phyloP scores from a whole-genome alignment of 495 filamentous ascomycete species.

The Penicillium coffeae region DNA sequence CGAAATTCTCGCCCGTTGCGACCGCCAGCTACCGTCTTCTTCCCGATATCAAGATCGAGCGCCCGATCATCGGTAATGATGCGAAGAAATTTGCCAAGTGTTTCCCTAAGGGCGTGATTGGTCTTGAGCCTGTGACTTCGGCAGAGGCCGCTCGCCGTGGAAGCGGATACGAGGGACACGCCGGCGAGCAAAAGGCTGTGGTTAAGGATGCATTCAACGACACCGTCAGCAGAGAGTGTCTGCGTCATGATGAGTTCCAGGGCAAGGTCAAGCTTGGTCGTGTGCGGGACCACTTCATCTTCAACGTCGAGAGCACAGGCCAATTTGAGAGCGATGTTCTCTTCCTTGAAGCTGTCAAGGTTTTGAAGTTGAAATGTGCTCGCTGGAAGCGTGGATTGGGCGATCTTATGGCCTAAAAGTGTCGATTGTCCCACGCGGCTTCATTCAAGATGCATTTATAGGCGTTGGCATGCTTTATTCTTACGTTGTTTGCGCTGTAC shows the following conservation, averaged over 20 bases:
- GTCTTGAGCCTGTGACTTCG: slow-evolving; percentile 63
- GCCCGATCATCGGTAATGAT: slow-evolving; percentile 79
- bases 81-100: slow-evolving; percentile 87
- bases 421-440: slow-evolving; percentile 7
- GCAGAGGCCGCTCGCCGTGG: slow-evolving; percentile 58
- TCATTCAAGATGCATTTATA: slow-evolving; percentile 41
- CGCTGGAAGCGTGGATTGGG: slow-evolving; percentile 59
- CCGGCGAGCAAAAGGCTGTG: slow-evolving; percentile 76
- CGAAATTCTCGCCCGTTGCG: slow-evolving; percentile 96
- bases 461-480: slow-evolving; percentile 42
- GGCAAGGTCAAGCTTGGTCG: slow-evolving; percentile 92
- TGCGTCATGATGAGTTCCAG: slow-evolving; percentile 90
- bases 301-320: slow-evolving; percentile 87
- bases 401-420: slow-evolving; percentile 47
- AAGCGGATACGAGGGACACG: slow-evolving; percentile 67
- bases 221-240: slow-evolving; percentile 87
- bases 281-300: slow-evolving; percentile 94
- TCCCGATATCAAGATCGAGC: slow-evolving; percentile 75
- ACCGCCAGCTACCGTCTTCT: slow-evolving; percentile 89
- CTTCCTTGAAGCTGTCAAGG: slow-evolving; percentile 81
- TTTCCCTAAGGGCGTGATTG: slow-evolving; percentile 89
- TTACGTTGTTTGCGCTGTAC: slow-evolving; percentile 34
- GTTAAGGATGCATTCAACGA: slow-evolving; percentile 79
- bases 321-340: slow-evolving; percentile 88
- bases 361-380: slow-evolving; percentile 74